These are phyloP conservation scores for Warburgia ugandensis DNA, from an alignment of 164 flowering plant species.

Conservation along the genomic window DNA sequence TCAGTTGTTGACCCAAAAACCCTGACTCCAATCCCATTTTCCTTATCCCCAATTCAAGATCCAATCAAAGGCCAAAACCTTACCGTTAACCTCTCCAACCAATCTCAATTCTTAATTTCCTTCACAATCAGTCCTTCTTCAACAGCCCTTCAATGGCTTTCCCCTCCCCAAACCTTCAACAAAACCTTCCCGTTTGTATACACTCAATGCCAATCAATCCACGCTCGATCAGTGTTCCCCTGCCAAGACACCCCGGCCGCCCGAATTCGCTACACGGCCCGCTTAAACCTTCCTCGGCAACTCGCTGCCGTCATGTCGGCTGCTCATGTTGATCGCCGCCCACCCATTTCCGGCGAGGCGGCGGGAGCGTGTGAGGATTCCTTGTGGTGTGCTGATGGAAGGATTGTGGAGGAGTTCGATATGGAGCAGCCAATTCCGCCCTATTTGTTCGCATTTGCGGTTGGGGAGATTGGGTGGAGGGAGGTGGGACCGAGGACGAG, in stretches of 20 bases:
- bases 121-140: constrained; percentile 53
- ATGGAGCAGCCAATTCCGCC: constrained; percentile 95
- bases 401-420: constrained; percentile 83
- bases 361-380: constrained; percentile 33
- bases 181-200: constrained; percentile 65
- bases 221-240: constrained; percentile 84
- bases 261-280: constrained; percentile 49
- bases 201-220: constrained; percentile 92
- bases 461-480: constrained; percentile 62
- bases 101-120: constrained; percentile 37
- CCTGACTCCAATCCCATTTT: constrained; percentile 48
- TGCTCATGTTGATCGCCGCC: constrained; percentile 48
- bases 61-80: constrained; percentile 60
- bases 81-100: constrained; percentile 40
- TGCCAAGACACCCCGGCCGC: constrained; percentile 97
- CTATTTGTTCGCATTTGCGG: constrained; percentile 87
- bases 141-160: constrained; percentile 92
- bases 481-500: constrained; percentile 90
- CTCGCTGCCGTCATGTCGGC: constrained; percentile 86
- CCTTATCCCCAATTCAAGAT: constrained; percentile 26
- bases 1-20: constrained; percentile 54
- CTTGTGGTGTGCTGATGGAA: constrained; percentile 65
- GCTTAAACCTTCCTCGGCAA: constrained; percentile 57
- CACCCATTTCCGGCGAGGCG: constrained; percentile 40
- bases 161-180: constrained; percentile 68